phyloP scores from a whole-genome alignment of 768 basidiomycete species.

The Inosperma sp. region DNA sequence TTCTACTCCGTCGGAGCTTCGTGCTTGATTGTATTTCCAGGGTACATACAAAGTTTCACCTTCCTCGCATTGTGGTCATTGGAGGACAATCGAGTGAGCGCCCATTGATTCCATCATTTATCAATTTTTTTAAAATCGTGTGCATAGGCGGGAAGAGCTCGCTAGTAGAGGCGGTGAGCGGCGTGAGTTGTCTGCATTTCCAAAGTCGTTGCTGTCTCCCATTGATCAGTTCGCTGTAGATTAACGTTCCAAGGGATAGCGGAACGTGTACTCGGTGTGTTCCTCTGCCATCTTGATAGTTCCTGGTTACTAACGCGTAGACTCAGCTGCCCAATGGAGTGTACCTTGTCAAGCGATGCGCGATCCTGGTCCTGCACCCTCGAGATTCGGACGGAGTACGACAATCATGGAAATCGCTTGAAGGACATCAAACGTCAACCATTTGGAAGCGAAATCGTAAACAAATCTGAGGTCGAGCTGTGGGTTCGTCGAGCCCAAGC shows the following conservation, averaged over 20 bases:
- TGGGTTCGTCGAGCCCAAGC: constrained; percentile 57
- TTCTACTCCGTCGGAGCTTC: no score
- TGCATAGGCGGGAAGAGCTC: constrained; percentile 54
- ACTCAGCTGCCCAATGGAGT: constrained; percentile 53
- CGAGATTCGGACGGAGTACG: constrained; percentile 26
- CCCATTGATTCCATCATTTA: not conserved
- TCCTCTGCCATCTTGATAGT: no score
- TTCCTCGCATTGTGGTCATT: constrained; percentile 53
- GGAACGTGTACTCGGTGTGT: constrained; percentile 54
- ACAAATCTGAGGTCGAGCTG: constrained; percentile 44
- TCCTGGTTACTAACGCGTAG: not conserved
- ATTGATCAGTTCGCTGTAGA: constrained; percentile 30
- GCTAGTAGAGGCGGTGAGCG: constrained; percentile 52
- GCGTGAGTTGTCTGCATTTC: constrained; percentile 32
- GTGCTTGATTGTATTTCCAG: no score
- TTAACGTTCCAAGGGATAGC: constrained; percentile 56
- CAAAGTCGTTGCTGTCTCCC: not conserved
- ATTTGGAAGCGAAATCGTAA: constrained; percentile 41
- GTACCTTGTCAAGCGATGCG: constrained; percentile 40
- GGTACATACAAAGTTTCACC: no score
- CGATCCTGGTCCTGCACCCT: constrained; percentile 44
- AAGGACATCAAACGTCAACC: constrained; percentile 10
- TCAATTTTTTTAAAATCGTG: not conserved
- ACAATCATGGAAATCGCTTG: constrained; percentile 22
- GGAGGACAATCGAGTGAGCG: constrained; percentile 51